phyloP scores from a whole-genome alignment of 176 grass and related monocot genomes.

The Tillandsia leiboldiana region DNA sequence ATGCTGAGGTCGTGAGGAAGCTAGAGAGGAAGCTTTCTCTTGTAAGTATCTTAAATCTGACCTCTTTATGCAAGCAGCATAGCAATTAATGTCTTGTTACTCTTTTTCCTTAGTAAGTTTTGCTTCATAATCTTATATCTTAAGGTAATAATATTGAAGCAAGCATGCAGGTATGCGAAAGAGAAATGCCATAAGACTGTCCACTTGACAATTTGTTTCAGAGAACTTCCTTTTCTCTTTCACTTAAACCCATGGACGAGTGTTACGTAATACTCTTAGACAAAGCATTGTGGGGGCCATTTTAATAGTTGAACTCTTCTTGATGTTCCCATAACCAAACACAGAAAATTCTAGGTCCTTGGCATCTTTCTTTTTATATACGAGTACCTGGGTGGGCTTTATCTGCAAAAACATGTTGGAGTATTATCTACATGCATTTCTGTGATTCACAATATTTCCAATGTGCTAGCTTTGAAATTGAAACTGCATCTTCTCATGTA shows the following conservation, averaged over 20 bases:
- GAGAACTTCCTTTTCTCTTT: too few relatives aligned
- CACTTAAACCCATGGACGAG: not conserved
- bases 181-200: too few relatives aligned
- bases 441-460: not conserved
- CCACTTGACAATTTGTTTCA: too few relatives aligned
- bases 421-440: not conserved
- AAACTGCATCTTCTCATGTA: not conserved
- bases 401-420: not conserved
- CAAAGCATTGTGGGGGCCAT: not conserved
- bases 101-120: too few relatives aligned
- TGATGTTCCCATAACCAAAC: not conserved
- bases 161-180: too few relatives aligned
- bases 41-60: constrained; percentile 37
- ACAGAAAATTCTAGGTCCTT: not conserved
- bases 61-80: not conserved
- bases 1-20: constrained; percentile 66
- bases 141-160: too few relatives aligned
- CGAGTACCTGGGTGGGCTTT: not conserved
- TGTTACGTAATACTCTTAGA: not conserved
- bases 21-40: constrained; percentile 66
- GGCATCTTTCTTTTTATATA: too few relatives aligned
- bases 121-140: too few relatives aligned
- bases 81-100: not conserved
- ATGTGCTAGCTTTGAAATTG: not conserved
- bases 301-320: not conserved